Evolutionary conservation across 2,329 filamentous ascomycete species (phyloP).

Genomic region (Beauveria australis): DNA sequence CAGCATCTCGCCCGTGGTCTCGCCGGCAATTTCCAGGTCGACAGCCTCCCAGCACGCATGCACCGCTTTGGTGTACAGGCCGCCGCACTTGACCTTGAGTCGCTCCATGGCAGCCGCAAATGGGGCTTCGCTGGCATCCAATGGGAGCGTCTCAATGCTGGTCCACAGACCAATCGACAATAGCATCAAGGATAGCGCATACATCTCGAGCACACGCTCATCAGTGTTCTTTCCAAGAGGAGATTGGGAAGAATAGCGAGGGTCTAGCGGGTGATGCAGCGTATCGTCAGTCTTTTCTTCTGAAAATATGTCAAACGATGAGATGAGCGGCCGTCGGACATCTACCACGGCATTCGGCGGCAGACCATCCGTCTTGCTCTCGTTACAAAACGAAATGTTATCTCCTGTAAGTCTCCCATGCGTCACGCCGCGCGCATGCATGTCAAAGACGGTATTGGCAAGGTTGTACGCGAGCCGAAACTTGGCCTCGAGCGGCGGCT

Average conservation of each 20-base stretch:
- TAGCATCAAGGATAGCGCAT: slow-evolving; percentile 64
- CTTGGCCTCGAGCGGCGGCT: slow-evolving; percentile 65
- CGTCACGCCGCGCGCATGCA: slow-evolving; percentile 60
- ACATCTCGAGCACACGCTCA: slow-evolving; percentile 57
- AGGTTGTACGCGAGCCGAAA: slow-evolving; percentile 68
- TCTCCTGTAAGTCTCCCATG: slow-evolving; percentile 63
- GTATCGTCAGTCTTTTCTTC: slow-evolving; percentile 22
- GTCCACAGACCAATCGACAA: slow-evolving; percentile 72
- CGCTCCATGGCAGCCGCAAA: slow-evolving; percentile 56
- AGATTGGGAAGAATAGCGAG: slow-evolving; percentile 40
- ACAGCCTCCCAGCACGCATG: slow-evolving; percentile 64
- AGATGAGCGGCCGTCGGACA: slow-evolving; percentile 60
- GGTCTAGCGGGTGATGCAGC: slow-evolving; percentile 57
- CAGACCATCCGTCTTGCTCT: slow-evolving; percentile 30
- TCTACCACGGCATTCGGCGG: slow-evolving; percentile 43
- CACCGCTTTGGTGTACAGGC: slow-evolving; percentile 67
- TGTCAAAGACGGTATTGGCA: slow-evolving; percentile 62
- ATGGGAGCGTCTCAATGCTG: slow-evolving; percentile 48
- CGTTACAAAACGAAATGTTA: slow-evolving; percentile 59
- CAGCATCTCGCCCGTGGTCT: slow-evolving; percentile 40
- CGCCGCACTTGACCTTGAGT: slow-evolving; percentile 61
- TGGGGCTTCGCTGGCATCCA: slow-evolving; percentile 35
- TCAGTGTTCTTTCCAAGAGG: slow-evolving; percentile 42
- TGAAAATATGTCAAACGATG: slow-evolving; percentile 65
- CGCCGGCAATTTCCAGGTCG: slow-evolving; percentile 48